Conservation (phyloP, 768 basidiomycete species). For the Boletus speciosus region DNA sequence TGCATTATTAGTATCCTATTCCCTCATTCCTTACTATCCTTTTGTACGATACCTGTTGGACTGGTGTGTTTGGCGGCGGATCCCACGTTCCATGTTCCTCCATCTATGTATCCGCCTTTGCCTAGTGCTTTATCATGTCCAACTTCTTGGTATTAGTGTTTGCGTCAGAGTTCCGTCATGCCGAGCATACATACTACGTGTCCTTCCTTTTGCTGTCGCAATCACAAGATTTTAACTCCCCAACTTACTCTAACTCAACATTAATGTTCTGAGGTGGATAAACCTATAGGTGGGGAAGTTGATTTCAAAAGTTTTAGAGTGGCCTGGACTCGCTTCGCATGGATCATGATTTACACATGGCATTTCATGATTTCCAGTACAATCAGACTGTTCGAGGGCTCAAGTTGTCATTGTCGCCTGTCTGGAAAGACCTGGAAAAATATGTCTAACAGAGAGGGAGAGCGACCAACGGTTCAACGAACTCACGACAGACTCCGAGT, state of each 20-base stretch:
- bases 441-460: not conserved
- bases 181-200: not conserved
- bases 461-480: too few relatives aligned
- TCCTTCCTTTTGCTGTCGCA: not conserved
- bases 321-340: too few relatives aligned
- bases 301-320: not conserved
- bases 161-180: not conserved
- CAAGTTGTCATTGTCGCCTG: too few relatives aligned
- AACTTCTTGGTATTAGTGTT: not conserved
- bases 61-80: not conserved
- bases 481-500: not conserved
- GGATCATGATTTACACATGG: not conserved
- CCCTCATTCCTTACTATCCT: not conserved
- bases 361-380: not conserved
- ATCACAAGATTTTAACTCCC: not conserved
- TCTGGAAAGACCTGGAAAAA: not conserved
- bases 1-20: not conserved
- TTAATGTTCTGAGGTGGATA: not conserved
- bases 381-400: not conserved
- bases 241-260: too few relatives aligned
- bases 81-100: not conserved
- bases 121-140: not conserved
- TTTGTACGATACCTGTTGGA: slow-evolving; percentile 6
- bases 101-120: not conserved
- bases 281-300: too few relatives aligned